phyloP scores from a whole-genome alignment of 805 yeast species.

The Ogataea methylovora region DNA sequence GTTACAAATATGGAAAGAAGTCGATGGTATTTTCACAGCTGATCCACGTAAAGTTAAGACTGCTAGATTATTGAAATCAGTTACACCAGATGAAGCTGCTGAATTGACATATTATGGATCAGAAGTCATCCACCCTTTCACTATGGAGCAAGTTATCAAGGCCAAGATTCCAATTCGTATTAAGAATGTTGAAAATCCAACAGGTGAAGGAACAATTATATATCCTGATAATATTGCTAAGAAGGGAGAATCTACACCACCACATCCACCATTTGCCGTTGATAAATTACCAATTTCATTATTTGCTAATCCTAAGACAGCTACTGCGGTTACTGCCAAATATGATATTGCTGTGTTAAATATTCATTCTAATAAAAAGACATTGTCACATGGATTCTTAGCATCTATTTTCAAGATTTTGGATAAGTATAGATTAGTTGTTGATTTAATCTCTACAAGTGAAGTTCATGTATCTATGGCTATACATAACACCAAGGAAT shows the following conservation, averaged over 20 bases:
- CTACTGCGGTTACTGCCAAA: slow-evolving; percentile 95
- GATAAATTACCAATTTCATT: slow-evolving; percentile 35
- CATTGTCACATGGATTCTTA: slow-evolving; percentile 88
- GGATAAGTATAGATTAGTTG: slow-evolving; percentile 79
- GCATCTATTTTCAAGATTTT: slow-evolving; percentile 84
- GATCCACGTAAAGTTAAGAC: slow-evolving; percentile 93
- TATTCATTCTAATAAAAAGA: slow-evolving; percentile 89
- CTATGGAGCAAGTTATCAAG: slow-evolving; percentile 97
- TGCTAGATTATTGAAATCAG: slow-evolving; percentile 77
- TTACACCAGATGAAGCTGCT: slow-evolving; percentile 98
- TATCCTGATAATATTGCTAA: slow-evolving; percentile 86
- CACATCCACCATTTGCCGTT: slow-evolving; percentile 84
- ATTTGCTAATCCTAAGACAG: slow-evolving; percentile 47
- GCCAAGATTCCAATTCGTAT: slow-evolving; percentile 96
- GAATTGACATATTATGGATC: slow-evolving; percentile 96
- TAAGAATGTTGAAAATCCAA: slow-evolving; percentile 90
- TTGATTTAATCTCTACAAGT: slow-evolving; percentile 92
- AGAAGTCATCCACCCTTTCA: slow-evolving; percentile 97
- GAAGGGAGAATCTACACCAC: slow-evolving; percentile 85
- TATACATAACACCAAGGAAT: slow-evolving; percentile 66
- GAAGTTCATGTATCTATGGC: slow-evolving; percentile 99
- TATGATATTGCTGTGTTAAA: slow-evolving; percentile 86
- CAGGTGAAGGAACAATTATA: slow-evolving; percentile 88
- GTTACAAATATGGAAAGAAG: slow-evolving; percentile 97
- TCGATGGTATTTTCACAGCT: slow-evolving; percentile 97